phyloP scores from a whole-genome alignment of 768 basidiomycete genomes.

The Pleurotus salmoneostramineus region DNA sequence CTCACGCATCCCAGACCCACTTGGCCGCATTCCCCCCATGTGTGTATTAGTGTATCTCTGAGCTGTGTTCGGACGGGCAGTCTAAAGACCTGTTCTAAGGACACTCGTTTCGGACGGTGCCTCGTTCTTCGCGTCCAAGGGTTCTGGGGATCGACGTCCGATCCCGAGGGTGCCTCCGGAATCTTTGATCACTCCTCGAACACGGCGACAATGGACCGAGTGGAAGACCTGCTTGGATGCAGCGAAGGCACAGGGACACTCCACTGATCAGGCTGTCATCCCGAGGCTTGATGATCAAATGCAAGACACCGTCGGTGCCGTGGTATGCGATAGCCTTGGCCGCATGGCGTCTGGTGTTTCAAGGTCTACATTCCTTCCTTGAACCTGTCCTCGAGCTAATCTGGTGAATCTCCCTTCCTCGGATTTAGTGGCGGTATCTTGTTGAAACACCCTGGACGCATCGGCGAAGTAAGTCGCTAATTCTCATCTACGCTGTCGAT shows the following conservation, averaged over 20 bases:
- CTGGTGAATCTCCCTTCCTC: neutral
- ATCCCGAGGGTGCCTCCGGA: slow-evolving; percentile 34
- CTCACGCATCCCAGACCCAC: slow-evolving; percentile 36
- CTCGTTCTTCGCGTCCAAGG: slow-evolving; percentile 40
- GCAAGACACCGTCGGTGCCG: slow-evolving; percentile 84
- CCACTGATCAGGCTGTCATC: neutral
- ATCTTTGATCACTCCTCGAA: slow-evolving; percentile 45
- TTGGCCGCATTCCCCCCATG: slow-evolving; percentile 73
- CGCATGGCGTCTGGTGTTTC: slow-evolving; percentile 72
- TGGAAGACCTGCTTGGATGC: slow-evolving; percentile 51
- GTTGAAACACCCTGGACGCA: slow-evolving; percentile 67
- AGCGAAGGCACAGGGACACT: slow-evolving; percentile 1
- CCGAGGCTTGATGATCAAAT: slow-evolving; percentile 22
- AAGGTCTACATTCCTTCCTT: slow-evolving; percentile 38
- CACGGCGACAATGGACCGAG: slow-evolving; percentile 49
- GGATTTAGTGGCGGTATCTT: slow-evolving; percentile 70
- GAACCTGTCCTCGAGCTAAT: neutral
- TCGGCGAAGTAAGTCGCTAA: slow-evolving; percentile 58
- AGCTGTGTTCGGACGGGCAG: neutral
- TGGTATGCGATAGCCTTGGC: slow-evolving; percentile 43
- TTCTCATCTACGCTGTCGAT: neutral
- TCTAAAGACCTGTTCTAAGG: slow-evolving; percentile 24
- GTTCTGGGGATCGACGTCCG: slow-evolving; percentile 6
- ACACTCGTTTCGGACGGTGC: slow-evolving; percentile 65
- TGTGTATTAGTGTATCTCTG: slow-evolving; percentile 25